Base-by-base conservation (phyloP, 2,329 filamentous ascomycete species). In the Orbilia brochopaga region DNA sequence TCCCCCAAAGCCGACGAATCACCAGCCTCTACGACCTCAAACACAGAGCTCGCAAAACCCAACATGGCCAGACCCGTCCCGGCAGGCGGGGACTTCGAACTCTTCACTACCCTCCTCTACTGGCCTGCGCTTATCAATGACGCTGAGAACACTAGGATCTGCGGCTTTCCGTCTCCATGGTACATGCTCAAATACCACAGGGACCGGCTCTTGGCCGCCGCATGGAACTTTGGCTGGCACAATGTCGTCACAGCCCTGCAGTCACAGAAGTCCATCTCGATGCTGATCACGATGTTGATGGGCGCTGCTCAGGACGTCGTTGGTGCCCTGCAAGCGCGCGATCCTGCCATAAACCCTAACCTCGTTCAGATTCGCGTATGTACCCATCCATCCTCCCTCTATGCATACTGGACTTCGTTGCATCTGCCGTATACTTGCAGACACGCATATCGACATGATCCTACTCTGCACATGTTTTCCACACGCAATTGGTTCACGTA, bases 121-220 rank as follows among this genome's bases (percentile, higher is more conserved):
- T 90, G 92, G 74, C 83, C 84, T 13, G 77, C 78, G 1, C 83
- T 92, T 30, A 77, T 81, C 6, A 74, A 79, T 4, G 51, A 61
- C 4, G 35, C 50, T 19, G 69, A 59, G 27, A 73, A 73, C 42
- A 67, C 62, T 8, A n/a, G 3, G 8, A 23, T 67, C n/a, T 46
- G 63, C 53, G 50, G 32, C 24, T 79, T 81, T 24, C 77, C 81
- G 5, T 90, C 86, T 7, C 85, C 88, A 0, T 87, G 91, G 75
- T 95, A 95, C 79, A 91, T 95, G 83, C 84, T 94, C 15, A 83
- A 87, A 66, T 88, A 88, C 75, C 92, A 96, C 78, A 85, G 87
- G 51, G 89, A 92, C 78, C 88, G 92, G 59, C 85, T 96, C 78
- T 82, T 91, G n/a, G 84, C 81, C 64, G 86, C 86, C 13, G 86